Evolutionary conservation across 805 yeast species (phyloP).

Genomic region (Clavispora fructus): DNA sequence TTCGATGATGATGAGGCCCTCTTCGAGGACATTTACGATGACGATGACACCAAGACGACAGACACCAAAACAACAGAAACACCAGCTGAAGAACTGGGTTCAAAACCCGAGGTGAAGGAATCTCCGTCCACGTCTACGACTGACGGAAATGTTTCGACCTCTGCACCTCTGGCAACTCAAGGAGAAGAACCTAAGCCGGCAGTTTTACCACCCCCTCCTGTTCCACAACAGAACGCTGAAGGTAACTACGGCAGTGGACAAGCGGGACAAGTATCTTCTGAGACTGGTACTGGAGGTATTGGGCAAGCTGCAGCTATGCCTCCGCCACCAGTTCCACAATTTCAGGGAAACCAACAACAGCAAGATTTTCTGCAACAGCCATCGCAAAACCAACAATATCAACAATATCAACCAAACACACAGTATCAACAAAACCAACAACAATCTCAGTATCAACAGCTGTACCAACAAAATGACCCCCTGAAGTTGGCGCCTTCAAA

Average conservation of each 20-base stretch:
- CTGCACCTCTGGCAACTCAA: not conserved
- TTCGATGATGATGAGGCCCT: constrained; percentile 92
- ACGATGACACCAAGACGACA: constrained; percentile 9
- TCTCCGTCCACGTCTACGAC: not conserved
- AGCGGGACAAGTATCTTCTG: not conserved
- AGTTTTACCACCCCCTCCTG: not conserved
- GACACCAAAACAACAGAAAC: constrained; percentile 9
- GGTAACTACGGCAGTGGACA: not conserved
- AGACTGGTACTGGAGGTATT: not conserved
- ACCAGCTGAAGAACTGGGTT: constrained; percentile 9
- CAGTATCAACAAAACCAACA: constrained; percentile 4
- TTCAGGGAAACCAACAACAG: constrained; percentile 1
- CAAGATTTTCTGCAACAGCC: constrained; percentile 8
- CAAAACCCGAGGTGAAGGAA: constrained; percentile 5
- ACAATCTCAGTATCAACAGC: constrained; percentile 1
- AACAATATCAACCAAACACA: constrained; percentile 10
- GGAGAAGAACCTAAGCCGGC: not conserved
- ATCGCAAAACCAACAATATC: constrained; percentile 9
- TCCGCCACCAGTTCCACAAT: constrained; percentile 1
- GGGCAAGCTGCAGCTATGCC: not conserved
- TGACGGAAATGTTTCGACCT: not conserved
- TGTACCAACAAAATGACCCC: constrained; percentile 5
- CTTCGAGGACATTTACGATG: constrained; percentile 81
- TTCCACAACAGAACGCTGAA: not conserved
- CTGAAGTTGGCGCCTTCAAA: constrained; percentile 21